Evolutionary conservation across 2,329 filamentous ascomycete species (phyloP).

Genomic region (Fusarium graminum): DNA sequence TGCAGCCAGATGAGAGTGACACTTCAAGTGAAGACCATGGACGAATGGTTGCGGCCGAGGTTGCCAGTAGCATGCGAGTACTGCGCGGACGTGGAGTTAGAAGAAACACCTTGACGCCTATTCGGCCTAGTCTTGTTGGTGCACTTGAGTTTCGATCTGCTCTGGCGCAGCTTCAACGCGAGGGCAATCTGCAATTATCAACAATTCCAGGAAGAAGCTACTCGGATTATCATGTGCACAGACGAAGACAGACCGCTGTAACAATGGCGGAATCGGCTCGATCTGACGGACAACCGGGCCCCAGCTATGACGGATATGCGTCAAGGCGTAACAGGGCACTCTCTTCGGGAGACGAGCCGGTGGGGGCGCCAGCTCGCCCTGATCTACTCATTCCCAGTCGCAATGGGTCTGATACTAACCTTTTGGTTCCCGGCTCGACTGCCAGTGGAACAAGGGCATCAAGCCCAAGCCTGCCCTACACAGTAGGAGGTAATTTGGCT

Average conservation of each 20-base stretch:
- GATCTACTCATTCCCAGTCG: conserved; percentile 40
- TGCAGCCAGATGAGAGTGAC: conserved; percentile 60
- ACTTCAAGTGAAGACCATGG: conserved; percentile 68
- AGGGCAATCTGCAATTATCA: conserved; percentile 79
- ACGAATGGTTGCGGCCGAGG: conserved; percentile 79
- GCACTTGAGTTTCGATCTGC: conserved; percentile 94
- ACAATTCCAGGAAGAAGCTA: conserved; percentile 75
- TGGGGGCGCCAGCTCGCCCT: conserved; percentile 27
- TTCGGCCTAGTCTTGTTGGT: conserved; percentile 92
- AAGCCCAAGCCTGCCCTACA: conserved; percentile 52
- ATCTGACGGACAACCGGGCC: conserved; percentile 23
- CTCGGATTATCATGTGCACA: conserved; percentile 52
- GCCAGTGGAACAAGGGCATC: conserved; percentile 46
- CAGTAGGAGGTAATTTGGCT: conserved; percentile 58
- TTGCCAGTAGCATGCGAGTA: conserved; percentile 93
- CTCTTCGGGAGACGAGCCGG: conserved; percentile 60
- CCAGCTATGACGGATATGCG: conserved; percentile 13
- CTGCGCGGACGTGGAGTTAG: conserved; percentile 74
- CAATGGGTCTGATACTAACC: conserved; percentile 39
- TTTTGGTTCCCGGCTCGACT: conserved; percentile 37
- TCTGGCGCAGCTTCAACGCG: conserved; percentile 85
- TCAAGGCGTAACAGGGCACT: conserved; percentile 56
- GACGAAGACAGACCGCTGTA: conserved; percentile 49
- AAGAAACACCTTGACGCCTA: conserved; percentile 83
- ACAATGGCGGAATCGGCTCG: conserved; percentile 39